phyloP scores from a whole-genome alignment of 805 yeast genomes.

The Saccharomycopsis olivae region DNA sequence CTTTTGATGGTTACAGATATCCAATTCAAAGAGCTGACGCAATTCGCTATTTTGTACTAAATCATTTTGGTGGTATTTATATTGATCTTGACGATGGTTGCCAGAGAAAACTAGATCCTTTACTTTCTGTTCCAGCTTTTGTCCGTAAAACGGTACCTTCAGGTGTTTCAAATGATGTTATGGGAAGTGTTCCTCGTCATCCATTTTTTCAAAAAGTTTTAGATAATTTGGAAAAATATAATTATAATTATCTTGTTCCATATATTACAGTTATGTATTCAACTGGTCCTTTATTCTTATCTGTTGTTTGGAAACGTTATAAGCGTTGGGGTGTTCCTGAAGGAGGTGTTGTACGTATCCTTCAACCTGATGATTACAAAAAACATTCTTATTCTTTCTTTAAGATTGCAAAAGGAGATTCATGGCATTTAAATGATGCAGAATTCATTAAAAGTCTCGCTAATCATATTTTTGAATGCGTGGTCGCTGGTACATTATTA shows the following conservation, averaged over 20 bases:
- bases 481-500: constrained; percentile 55
- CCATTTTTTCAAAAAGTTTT: constrained; percentile 72
- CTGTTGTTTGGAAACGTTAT: constrained; percentile 81
- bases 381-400: constrained; percentile 53
- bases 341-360: constrained; percentile 53
- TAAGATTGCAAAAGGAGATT: constrained; percentile 68
- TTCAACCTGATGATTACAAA: constrained; percentile 68
- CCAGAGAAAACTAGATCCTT: constrained; percentile 64
- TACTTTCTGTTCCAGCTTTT: constrained; percentile 74
- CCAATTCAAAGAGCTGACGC: constrained; percentile 89
- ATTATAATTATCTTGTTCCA: constrained; percentile 72
- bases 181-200: constrained; percentile 82
- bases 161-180: constrained; percentile 85
- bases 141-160: constrained; percentile 82
- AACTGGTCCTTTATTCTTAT: constrained; percentile 83
- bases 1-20: constrained; percentile 68
- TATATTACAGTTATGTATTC: constrained; percentile 88
- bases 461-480: constrained; percentile 62
- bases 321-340: constrained; percentile 69
- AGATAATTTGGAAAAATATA: constrained; percentile 49
- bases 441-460: constrained; percentile 63
- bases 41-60: constrained; percentile 74
- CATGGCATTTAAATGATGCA: constrained; percentile 92
- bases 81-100: constrained; percentile 90
- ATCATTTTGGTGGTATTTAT: constrained; percentile 82